Percentiles rank a stretch among this genome's conserved stretches.
phyloP scores from a whole-genome alignment of 2,329 filamentous ascomycete species.

The Lachnum nothofagi region DNA sequence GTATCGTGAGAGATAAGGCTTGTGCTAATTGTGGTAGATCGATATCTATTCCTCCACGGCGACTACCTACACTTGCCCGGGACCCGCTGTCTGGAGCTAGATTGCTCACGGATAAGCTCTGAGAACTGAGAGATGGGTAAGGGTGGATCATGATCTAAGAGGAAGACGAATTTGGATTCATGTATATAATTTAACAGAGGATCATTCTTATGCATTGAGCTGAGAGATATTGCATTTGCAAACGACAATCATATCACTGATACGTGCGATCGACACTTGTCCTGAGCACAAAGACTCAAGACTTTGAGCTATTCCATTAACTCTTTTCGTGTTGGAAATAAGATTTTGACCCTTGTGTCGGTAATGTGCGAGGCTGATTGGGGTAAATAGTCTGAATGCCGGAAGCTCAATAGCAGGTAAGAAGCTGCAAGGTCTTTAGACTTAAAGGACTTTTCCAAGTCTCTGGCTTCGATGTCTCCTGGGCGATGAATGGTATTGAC shows the following conservation, averaged over 20 bases:
- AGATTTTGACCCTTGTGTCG: background rate
- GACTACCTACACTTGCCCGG: constrained; percentile 44
- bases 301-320: too few relatives aligned
- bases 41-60: constrained; percentile 43
- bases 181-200: background rate
- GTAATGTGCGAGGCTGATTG: background rate
- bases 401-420: background rate
- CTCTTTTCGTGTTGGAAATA: background rate
- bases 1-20: background rate
- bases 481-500: too few relatives aligned
- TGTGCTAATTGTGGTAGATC: constrained; percentile 31
- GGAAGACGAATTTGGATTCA: background rate
- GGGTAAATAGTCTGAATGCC: background rate
- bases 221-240: background rate
- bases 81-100: constrained; percentile 42
- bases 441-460: too few relatives aligned
- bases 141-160: background rate
- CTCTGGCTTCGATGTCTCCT: too few relatives aligned
- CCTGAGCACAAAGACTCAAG: too few relatives aligned
- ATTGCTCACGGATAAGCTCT: background rate
- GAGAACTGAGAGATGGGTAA: background rate
- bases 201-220: too few relatives aligned
- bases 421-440: background rate
- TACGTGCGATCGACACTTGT: too few relatives aligned
- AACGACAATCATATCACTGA: too few relatives aligned